Conservation (phyloP, 345 rosid genomes). For the Bruguiera sexangula region DNA sequence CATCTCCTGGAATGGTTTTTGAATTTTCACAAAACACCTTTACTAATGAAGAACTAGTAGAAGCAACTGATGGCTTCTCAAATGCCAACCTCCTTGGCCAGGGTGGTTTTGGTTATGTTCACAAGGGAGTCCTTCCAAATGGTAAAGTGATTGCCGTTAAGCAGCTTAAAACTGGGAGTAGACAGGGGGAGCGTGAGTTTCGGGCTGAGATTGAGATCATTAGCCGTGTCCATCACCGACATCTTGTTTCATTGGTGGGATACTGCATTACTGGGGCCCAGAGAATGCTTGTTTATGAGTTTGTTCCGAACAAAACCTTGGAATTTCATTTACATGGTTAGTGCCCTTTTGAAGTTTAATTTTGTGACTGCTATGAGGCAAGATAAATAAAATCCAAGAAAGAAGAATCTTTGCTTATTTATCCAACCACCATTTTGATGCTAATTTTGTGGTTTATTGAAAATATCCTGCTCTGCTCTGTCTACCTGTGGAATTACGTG, state of each 20-base stretch:
- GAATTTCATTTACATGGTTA: slow-evolving; percentile 35
- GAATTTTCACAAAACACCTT: slow-evolving; percentile 14
- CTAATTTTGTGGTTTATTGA: no score
- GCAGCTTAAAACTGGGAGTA: slow-evolving; percentile 31
- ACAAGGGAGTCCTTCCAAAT: slow-evolving; percentile 23
- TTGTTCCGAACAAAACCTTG: slow-evolving; percentile 26
- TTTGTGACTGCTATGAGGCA: neutral
- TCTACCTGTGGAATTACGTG: no score
- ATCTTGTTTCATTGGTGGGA: slow-evolving; percentile 29
- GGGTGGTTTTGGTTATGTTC: slow-evolving; percentile 33
- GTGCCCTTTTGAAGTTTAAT: neutral
- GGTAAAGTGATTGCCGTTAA: slow-evolving; percentile 30
- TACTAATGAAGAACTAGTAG: slow-evolving; percentile 20
- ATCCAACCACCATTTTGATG: no score
- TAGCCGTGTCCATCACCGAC: slow-evolving; percentile 24
- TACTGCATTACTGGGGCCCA: slow-evolving; percentile 24
- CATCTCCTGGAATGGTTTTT: slow-evolving; percentile 9
- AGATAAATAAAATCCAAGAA: no score
- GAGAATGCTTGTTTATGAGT: slow-evolving; percentile 30
- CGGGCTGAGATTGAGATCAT: slow-evolving; percentile 32
- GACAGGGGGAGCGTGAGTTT: slow-evolving; percentile 34
- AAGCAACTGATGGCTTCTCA: slow-evolving; percentile 22
- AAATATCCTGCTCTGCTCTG: no score
- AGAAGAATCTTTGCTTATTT: no score
- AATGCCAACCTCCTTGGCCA: slow-evolving; percentile 24